Base-by-base conservation (phyloP, 352 stramenopile genomes). In the Aphanomyces euteiches region DNA sequence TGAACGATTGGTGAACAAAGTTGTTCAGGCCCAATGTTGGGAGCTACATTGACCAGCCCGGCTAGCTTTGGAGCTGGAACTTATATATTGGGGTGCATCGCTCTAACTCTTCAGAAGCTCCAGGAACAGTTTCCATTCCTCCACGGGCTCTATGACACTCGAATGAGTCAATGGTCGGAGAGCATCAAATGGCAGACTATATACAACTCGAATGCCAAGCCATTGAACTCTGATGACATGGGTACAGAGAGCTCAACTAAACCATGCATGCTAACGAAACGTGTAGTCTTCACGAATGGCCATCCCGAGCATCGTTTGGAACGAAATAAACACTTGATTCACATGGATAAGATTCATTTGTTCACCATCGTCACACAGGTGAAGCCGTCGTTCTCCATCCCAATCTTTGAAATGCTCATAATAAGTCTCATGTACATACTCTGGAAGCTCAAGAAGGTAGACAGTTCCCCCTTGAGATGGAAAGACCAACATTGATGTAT, bases 251-350 rank as follows among this genome's bases (percentile, higher is more conserved):
- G 10, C 12, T 66, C 10, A 54, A 34, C 10, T 61, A 28, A 15
- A 7, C 15, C 5, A n/a, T 17, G 39, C 1, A 40, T 39, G 17
- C 5, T 61, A 41, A 61, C n/a, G 38, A 50, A 12, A n/a, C 17
- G 43, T 50, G 43, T 50, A 50, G 43, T 50, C 43, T 50, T 50
- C 17, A 50, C 43, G 17, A 50, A 50, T n/a, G 43, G 10, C 10
- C 43, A 50, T n/a, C 43, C 43, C 10, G 17, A 50, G 43, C 43
- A 50, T 34, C 75, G 81, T 48, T 75, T 90, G 40, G 70, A 76
- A 45, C 78, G 73, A 54, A 90, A 90, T 37, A 73, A 75, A 41
- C 67, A 75, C 43, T 73, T 90, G 13, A 28, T 78, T 28, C 69
- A 89, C 58, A 69, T 28, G 19, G 37, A 60, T 60, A 37, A 60